Conservation (phyloP, 2,329 filamentous ascomycete genomes). For the Metarhizium humberi region DNA sequence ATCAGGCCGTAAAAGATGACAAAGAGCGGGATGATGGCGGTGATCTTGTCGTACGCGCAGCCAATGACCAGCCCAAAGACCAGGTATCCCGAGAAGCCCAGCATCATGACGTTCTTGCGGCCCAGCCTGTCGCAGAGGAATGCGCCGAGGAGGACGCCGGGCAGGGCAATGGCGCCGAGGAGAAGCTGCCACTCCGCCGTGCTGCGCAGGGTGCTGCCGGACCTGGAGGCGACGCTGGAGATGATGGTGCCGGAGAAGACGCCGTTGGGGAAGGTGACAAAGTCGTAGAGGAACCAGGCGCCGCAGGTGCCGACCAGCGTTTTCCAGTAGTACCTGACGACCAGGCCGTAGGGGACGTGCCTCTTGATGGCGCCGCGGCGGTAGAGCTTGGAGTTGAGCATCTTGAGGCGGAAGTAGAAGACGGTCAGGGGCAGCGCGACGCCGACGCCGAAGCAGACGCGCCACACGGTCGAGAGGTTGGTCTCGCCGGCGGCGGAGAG, state of each 20-base stretch:
- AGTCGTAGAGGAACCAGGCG: slow-evolving; percentile 46
- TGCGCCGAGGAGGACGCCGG: slow-evolving; percentile 40
- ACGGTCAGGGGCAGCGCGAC: slow-evolving; percentile 40
- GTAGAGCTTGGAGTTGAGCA: slow-evolving; percentile 42
- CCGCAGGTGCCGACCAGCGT: slow-evolving; percentile 41
- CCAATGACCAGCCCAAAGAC: slow-evolving; percentile 44
- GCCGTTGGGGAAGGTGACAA: slow-evolving; percentile 37
- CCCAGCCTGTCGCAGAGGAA: slow-evolving; percentile 37
- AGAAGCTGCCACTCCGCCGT: slow-evolving; percentile 41
- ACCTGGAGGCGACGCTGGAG: slow-evolving; percentile 23
- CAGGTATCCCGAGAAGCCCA: slow-evolving; percentile 39
- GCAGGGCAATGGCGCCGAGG: slow-evolving; percentile 32
- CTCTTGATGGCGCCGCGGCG: slow-evolving; percentile 43
- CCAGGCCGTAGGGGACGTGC: slow-evolving; percentile 38
- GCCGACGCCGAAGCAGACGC: slow-evolving; percentile 39
- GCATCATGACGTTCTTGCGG: slow-evolving; percentile 39
- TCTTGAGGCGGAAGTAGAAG: slow-evolving; percentile 46
- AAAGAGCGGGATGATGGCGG: slow-evolving; percentile 39
- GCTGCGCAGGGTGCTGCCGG: slow-evolving; percentile 24
- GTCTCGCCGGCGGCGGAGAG: slow-evolving; percentile 25
- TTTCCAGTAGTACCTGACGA: slow-evolving; percentile 45
- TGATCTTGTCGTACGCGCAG: slow-evolving; percentile 35
- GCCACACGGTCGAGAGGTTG: slow-evolving; percentile 33
- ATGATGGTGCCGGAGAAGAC: slow-evolving; percentile 37
- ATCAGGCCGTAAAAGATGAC: slow-evolving; percentile 43